phyloP scores from a whole-genome alignment of 352 stramenopile genomes.

The Phytopythium helicoides region DNA sequence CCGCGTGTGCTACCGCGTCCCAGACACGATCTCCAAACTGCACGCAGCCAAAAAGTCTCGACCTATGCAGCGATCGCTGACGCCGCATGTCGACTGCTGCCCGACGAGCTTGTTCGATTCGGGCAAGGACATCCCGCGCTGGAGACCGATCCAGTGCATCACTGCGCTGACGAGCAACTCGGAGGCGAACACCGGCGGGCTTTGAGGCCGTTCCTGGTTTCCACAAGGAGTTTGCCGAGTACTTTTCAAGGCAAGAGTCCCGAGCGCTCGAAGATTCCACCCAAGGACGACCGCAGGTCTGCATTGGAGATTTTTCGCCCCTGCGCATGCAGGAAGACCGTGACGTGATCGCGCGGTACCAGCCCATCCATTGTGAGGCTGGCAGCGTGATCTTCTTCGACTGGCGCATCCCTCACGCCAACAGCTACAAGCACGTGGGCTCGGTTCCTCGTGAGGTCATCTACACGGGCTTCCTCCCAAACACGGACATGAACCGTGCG shows the following conservation, averaged over 20 bases:
- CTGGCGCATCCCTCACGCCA: constrained; percentile 86
- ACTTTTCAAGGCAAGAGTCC: constrained; percentile 34
- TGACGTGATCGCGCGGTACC: constrained; percentile 67
- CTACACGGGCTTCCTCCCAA: constrained; percentile 84
- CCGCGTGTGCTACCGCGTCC: constrained; percentile 79
- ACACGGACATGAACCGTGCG: constrained; percentile 59
- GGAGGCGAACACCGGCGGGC: constrained; percentile 64
- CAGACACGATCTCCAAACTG: constrained; percentile 59
- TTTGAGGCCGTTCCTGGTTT: constrained; percentile 88
- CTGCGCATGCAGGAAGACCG: constrained; percentile 84
- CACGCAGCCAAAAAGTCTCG: constrained; percentile 68
- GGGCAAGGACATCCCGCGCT: constrained; percentile 68
- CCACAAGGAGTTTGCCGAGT: constrained; percentile 80
- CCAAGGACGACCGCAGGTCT: constrained; percentile 56
- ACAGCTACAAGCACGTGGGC: constrained; percentile 77
- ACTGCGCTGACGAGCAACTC: constrained; percentile 75
- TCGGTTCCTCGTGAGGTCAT: constrained; percentile 67
- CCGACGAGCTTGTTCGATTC: constrained; percentile 71
- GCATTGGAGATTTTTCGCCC: constrained; percentile 86
- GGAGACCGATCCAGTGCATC: constrained; percentile 89
- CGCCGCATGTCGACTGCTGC: constrained; percentile 88
- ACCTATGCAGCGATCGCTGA: constrained; percentile 83
- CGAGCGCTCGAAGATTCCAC: constrained; percentile 9
- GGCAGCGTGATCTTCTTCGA: constrained; percentile 88
- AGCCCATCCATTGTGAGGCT: constrained; percentile 53